These are phyloP conservation scores for Fusarium incarnatum DNA, from an alignment of 2,329 filamentous ascomycete genomes.

Conservation along the genomic window DNA sequence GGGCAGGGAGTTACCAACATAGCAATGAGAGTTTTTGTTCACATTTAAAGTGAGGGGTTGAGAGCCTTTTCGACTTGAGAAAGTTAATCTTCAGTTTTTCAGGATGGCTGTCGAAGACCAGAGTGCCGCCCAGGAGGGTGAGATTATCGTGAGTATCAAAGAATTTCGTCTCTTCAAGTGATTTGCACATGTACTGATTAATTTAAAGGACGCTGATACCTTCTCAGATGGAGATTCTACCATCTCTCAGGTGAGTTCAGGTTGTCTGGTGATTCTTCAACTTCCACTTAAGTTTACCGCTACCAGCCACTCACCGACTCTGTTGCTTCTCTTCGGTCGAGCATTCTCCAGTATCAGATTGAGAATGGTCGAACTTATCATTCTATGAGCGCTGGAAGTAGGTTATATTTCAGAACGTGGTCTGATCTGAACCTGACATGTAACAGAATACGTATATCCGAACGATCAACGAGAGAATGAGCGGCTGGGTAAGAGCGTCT, in stretches of 20 bases:
- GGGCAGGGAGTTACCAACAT: background rate
- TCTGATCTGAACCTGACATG: background rate
- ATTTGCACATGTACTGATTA: too few relatives aligned
- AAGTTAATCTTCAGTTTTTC: background rate
- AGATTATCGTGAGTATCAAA: background rate
- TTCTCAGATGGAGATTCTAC: background rate
- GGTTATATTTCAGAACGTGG: accelerated
- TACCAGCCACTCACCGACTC: background rate
- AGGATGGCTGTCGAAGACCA: background rate
- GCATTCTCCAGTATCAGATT: background rate
- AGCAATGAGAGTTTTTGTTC: too few relatives aligned
- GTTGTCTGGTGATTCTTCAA: background rate
- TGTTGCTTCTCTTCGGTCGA: background rate
- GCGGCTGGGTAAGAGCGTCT: background rate
- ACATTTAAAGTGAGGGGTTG: background rate
- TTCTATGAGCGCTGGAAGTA: background rate
- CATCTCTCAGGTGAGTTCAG: background rate
- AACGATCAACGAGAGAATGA: background rate
- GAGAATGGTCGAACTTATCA: background rate
- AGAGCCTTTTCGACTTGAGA: accelerated
- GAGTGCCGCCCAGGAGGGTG: background rate
- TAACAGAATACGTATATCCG: background rate
- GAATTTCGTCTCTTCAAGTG: too few relatives aligned
- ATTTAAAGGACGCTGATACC: background rate
- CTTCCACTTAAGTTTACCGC: background rate